These are phyloP conservation scores for Komagataella kurtzmanii DNA, from an alignment of 805 yeast genomes.

Conservation along the genomic window DNA sequence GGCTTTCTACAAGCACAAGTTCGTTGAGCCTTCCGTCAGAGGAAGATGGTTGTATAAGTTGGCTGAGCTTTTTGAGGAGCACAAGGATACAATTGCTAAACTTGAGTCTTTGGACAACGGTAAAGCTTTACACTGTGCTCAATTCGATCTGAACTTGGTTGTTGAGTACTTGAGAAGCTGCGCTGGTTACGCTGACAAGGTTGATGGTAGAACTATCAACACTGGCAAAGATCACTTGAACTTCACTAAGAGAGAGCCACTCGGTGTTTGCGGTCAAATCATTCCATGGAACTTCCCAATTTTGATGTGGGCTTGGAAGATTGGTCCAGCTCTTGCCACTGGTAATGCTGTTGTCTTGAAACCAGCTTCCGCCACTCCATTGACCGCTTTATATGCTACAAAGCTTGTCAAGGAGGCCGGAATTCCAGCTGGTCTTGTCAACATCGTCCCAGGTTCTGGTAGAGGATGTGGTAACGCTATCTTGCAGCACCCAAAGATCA, in stretches of 20 bases:
- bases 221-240: conserved; percentile 41
- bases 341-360: conserved; percentile 53
- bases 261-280: conserved; percentile 59
- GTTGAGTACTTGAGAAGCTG: conserved; percentile 45
- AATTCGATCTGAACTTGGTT: conserved; percentile 46
- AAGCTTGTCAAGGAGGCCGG: conserved; percentile 43
- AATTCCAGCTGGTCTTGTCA: conserved; percentile 51
- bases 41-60: conserved; percentile 32
- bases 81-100: conserved; percentile 36
- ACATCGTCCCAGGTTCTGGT: conserved; percentile 52
- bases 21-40: conserved; percentile 29
- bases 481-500: conserved; percentile 41
- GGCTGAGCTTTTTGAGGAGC: conserved; percentile 33
- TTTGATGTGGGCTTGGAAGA: conserved; percentile 56
- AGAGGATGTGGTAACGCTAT: conserved; percentile 45
- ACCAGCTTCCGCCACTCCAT: conserved; percentile 54
- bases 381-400: conserved; percentile 44
- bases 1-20: conserved; percentile 42
- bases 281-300: conserved; percentile 68
- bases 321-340: conserved; percentile 56
- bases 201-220: conserved; percentile 53
- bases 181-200: conserved; percentile 68
- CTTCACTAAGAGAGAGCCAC: conserved; percentile 54
- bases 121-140: conserved; percentile 37
- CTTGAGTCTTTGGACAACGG: conserved; percentile 51